These are phyloP conservation scores for Colletotrichum falcatum DNA, from an alignment of 2,329 filamentous ascomycete genomes.

Conservation along the genomic window DNA sequence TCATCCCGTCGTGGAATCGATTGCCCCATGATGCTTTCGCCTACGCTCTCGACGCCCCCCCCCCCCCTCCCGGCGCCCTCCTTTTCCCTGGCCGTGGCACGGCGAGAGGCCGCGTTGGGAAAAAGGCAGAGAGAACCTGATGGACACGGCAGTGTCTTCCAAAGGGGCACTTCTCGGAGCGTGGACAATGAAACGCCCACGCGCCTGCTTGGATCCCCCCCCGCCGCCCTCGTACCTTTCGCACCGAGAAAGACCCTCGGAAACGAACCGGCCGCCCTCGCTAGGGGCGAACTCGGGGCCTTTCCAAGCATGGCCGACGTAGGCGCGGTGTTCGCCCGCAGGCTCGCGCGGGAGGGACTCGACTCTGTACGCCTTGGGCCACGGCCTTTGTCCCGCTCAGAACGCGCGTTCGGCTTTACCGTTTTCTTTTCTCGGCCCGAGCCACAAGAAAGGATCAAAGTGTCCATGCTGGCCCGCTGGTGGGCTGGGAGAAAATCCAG, in stretches of 20 bases:
- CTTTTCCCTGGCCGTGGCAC: not conserved
- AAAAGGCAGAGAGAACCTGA: not conserved
- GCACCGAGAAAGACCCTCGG: not conserved
- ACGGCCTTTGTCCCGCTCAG: conserved; percentile 18
- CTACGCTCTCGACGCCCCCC: too few species aligned
- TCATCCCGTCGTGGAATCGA: not conserved
- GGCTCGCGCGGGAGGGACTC: conserved; percentile 28
- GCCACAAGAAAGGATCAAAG: not conserved
- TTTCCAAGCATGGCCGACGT: conserved; percentile 8
- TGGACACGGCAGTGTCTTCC: not conserved
- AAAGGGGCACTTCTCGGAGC: not conserved
- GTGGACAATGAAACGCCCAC: not conserved
- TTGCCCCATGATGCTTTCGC: too few species aligned
- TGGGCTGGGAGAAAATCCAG: not conserved
- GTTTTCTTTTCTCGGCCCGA: too few species aligned
- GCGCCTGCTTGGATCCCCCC: too few species aligned
- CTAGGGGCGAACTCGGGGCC: not conserved
- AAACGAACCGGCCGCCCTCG: not conserved
- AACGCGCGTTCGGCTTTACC: conserved; percentile 5
- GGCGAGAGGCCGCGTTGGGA: not conserved
- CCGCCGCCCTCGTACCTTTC: not conserved
- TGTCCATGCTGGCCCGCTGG: not conserved
- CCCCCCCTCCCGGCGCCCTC: too few species aligned
- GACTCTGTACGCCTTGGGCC: conserved; percentile 19
- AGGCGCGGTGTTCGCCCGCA: not conserved